Evolutionary conservation across 1,284 basidiomycete genomes (phyloP), one percentile per base, ranked within the genome.

Genomic region (Cutaneotrichosporon spelunceum): DNA sequence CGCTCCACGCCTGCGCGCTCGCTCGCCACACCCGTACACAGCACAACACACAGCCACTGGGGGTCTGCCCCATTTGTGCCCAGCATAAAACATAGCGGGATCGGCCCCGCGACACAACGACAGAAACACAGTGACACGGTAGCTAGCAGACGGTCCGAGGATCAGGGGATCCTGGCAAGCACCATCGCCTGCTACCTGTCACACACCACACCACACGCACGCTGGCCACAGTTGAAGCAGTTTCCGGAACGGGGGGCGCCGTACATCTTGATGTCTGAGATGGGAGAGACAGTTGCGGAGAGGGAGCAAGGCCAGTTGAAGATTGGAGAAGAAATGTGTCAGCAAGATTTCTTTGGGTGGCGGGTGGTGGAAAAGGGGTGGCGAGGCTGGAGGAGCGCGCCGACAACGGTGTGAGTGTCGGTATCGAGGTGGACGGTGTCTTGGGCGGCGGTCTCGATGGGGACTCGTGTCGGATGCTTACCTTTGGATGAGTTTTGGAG

Each of bases 161-260:
- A 33, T 33, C 30, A 11, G 4, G 30, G 2, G 26, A 27, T 50
- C 26, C 26, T 3, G n/a, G 8, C 4, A 29, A 21, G n/a, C 27
- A 56, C 29, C 24, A 53, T 60, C 60, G 61, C 27, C 26, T 50
- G 26, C 48, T 29, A 50, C 48, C 48, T n/a, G 19, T 50, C 48
- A 27, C 57, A 74, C 75, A 64, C 53, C 55, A 60, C 54, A 60
- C 62, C 58, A 57, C 62, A 75, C 75, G 64, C 71, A 77, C 76
- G 72, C 63, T 69, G 68, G 66, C 76, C 76, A 70, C 76, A 78
- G 72, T 78, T 78, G 73, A 78, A 78, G 68, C 76, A 78, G 68
- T 74, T 75, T 62, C 71, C 70, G 59, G 70, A 68, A 66, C 72
- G 70, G 61, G 65, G 64, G 60, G 66, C 63, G 61, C 73, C 72